Evolutionary conservation across 1,284 basidiomycete species (phyloP).

Genomic region (Flammula alnicola): DNA sequence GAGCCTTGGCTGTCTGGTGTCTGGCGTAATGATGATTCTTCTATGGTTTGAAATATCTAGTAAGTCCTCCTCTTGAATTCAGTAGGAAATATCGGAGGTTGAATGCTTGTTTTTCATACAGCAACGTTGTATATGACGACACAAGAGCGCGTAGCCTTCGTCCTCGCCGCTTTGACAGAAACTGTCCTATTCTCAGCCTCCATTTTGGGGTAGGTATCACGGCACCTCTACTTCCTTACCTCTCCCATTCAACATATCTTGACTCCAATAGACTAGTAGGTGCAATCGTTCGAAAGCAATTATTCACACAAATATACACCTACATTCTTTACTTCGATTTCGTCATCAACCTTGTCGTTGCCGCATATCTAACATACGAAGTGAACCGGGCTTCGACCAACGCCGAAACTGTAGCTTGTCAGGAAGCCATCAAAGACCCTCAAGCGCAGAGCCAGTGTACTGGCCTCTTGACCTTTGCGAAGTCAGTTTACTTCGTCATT

Average conservation of each 20-base stretch:
- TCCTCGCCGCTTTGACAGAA: constrained; percentile 54
- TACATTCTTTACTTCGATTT: constrained; percentile 64
- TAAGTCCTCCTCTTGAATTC: constrained; percentile 26
- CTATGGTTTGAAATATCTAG: constrained; percentile 64
- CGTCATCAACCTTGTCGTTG: constrained; percentile 57
- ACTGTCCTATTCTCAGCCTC: constrained; percentile 55
- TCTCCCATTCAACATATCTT: constrained; percentile 1
- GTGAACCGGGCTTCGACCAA: constrained; percentile 50
- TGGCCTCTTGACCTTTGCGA: constrained; percentile 44
- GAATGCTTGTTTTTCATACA: constrained; percentile 33
- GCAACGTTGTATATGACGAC: constrained; percentile 36
- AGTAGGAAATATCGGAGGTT: constrained; percentile 1
- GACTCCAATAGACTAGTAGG: constrained; percentile 54
- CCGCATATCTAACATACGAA: constrained; percentile 54
- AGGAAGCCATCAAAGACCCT: constrained; percentile 45
- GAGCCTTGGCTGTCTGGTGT: constrained; percentile 53
- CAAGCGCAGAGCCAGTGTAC: constrained; percentile 49
- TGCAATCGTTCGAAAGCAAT: constrained; percentile 60
- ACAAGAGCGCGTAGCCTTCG: constrained; percentile 46
- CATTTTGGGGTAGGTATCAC: constrained; percentile 53
- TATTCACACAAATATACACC: constrained; percentile 59
- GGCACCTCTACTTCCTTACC: background rate
- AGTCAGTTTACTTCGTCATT: constrained; percentile 51
- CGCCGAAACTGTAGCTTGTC: constrained; percentile 49
- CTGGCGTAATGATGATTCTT: constrained; percentile 52